These are phyloP conservation scores for Penicillium decumbens DNA, from an alignment of 2,329 filamentous ascomycete genomes.

Conservation along the genomic window DNA sequence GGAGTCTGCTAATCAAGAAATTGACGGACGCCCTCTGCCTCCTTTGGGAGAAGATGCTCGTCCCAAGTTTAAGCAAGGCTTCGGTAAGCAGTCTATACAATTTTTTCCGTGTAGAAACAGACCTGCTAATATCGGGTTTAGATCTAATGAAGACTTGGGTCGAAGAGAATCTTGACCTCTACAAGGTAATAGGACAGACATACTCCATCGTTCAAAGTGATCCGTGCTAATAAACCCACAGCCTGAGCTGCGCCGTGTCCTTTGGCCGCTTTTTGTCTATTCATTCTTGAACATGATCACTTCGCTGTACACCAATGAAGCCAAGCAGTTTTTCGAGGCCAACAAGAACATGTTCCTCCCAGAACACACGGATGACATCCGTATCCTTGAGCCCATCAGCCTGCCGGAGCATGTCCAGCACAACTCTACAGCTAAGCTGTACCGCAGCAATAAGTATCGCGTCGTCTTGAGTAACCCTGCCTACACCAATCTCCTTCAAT, in stretches of 20 bases:
- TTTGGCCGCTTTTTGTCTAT: slow-evolving; percentile 95
- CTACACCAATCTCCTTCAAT: slow-evolving; percentile 77
- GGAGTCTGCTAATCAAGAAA: slow-evolving; percentile 78
- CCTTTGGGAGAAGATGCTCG: slow-evolving; percentile 65
- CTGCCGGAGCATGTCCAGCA: slow-evolving; percentile 73
- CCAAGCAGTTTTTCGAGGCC: slow-evolving; percentile 66
- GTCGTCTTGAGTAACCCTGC: slow-evolving; percentile 83
- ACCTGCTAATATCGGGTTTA: slow-evolving; percentile 37
- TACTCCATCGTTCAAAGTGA: not conserved
- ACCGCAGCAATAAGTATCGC: slow-evolving; percentile 80
- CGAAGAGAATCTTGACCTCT: slow-evolving; percentile 86
- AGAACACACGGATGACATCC: slow-evolving; percentile 75
- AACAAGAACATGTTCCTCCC: slow-evolving; percentile 68
- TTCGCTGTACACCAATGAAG: slow-evolving; percentile 66
- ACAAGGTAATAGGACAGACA: slow-evolving; percentile 60
- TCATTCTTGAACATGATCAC: slow-evolving; percentile 76
- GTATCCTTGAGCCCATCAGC: slow-evolving; percentile 66
- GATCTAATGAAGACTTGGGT: slow-evolving; percentile 74
- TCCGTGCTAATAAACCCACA: slow-evolving; percentile 33
- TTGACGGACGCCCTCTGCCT: slow-evolving; percentile 71
- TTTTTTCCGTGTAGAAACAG: not conserved
- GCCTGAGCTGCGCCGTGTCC: slow-evolving; percentile 79
- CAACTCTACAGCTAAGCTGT: slow-evolving; percentile 73
- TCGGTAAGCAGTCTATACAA: slow-evolving; percentile 39
- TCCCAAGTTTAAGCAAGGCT: slow-evolving; percentile 72